Evolutionary conservation across 2,329 filamentous ascomycete species (phyloP), one percentile per base, ranked within the genome.

Genomic region (Xylaria sp.): DNA sequence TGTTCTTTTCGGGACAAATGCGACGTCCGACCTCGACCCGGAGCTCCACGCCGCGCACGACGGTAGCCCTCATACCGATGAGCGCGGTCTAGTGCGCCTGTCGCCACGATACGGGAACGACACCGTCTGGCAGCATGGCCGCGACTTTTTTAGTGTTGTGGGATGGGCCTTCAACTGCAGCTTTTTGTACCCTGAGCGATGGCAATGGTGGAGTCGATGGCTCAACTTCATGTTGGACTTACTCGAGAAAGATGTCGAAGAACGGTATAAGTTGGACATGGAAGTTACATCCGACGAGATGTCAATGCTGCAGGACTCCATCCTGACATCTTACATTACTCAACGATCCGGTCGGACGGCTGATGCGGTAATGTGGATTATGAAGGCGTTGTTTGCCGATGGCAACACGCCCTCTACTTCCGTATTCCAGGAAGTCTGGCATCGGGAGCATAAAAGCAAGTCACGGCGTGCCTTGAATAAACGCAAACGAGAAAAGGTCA

Each of bases 91-190:
- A 0, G 86, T 86, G 46, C 80, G 82, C 10, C 80, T 94, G 42
- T 82, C 84, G 53, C 85, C 88, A 6, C 83, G 85, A 10, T 83
- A 93, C 66, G 90, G 90, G 1, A 87, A 88, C 59, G 82, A 89
- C 51, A 90, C 91, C 36, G 71, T 97, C 1, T 97, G 92, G 88
- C 83, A 82, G 17, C 87, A 88, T n/a, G 92, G 91, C 0, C 89
- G 92, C 69, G 93, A 97, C 77, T 97, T 98, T 75, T 99, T 96
- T 93, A 87, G 90, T 49, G 88, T 93, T 0, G 86, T 96, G 0
- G 96, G 95, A 3, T 98, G 96, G 96, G 92, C 93, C 0, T 94
- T 98, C 79, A 96, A 95, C 77, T 98, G 95, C 81, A 94, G 93
- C 60, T 86, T 92, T 1, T 79, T 87, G 38, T 85, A 95, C 73